phyloP scores from a whole-genome alignment of 2,329 filamentous ascomycete species.

The Fusarium poae region DNA sequence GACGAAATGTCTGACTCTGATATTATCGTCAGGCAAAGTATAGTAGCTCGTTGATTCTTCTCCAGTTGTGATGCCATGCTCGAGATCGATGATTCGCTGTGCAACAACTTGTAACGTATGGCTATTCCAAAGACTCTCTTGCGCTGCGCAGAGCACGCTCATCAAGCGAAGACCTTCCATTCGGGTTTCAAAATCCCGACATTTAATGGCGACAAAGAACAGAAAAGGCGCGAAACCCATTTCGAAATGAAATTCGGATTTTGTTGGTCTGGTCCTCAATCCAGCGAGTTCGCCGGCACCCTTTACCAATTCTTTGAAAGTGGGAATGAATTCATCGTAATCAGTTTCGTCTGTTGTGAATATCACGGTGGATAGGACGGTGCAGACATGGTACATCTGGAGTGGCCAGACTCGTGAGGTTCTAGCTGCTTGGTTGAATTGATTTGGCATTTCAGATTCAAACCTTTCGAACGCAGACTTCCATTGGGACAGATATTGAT shows the following conservation, averaged over 20 bases:
- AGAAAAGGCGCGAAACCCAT: conserved; percentile 27
- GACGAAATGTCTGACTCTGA: conserved; percentile 27
- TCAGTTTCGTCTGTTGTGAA: conserved; percentile 10
- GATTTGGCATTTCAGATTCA: not conserved
- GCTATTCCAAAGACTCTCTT: conserved; percentile 31
- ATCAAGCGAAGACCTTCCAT: conserved; percentile 14
- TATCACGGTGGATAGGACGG: not conserved
- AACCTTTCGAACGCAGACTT: conserved; percentile 15
- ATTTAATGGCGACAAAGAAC: conserved; percentile 23
- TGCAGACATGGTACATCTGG: conserved; percentile 21
- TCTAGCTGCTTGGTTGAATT: not conserved
- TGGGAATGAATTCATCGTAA: conserved; percentile 16
- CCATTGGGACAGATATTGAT: conserved; percentile 9
- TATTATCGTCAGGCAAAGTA: conserved; percentile 1
- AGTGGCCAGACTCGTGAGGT: conserved; percentile 19
- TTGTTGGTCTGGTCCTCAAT: not conserved
- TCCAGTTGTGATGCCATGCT: conserved; percentile 8
- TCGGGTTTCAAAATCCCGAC: conserved; percentile 19
- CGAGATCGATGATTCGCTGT: conserved; percentile 24
- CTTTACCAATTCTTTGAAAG: conserved; percentile 15
- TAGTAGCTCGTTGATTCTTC: not conserved
- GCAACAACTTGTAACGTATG: conserved; percentile 17
- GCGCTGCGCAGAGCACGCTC: conserved; percentile 19
- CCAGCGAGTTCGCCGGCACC: conserved; percentile 10
- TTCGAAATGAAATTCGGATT: conserved; percentile 17